Conservation (phyloP, 306 rosid genomes). For the Neltuma alba region DNA sequence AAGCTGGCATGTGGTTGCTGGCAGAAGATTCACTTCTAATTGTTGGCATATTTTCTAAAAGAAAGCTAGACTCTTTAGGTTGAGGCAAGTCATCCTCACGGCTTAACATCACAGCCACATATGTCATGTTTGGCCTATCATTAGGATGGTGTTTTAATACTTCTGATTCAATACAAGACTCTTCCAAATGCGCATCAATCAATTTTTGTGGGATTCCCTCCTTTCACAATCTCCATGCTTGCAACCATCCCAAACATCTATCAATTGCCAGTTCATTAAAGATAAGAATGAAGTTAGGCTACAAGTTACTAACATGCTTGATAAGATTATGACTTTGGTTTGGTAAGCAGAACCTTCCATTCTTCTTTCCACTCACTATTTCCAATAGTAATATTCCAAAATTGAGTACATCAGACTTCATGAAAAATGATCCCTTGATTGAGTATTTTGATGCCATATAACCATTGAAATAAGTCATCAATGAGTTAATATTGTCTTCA, state of each 20-base stretch:
- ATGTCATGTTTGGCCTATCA: slow-evolving; percentile 53
- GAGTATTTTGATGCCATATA: not conserved
- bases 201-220: slow-evolving; percentile 14
- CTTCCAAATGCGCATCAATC: slow-evolving; percentile 30
- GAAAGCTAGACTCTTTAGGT: slow-evolving; percentile 50
- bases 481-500: not conserved
- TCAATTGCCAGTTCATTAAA: not conserved
- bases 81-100: slow-evolving; percentile 40
- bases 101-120: slow-evolving; percentile 46
- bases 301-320: not conserved
- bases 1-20: not conserved
- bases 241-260: not conserved
- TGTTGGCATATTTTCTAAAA: not conserved
- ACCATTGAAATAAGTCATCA: not conserved
- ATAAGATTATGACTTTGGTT: not conserved
- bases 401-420: not conserved
- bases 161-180: not conserved
- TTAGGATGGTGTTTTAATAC: slow-evolving; percentile 40
- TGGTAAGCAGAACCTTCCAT: not conserved
- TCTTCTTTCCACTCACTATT: not conserved
- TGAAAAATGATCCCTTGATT: not conserved
- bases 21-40: not conserved
- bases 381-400: not conserved
- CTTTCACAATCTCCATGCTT: slow-evolving; percentile 40
- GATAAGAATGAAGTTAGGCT: not conserved